Conservation (phyloP, 164 flowering plant genomes). For the Magnolia kwangsiensis region DNA sequence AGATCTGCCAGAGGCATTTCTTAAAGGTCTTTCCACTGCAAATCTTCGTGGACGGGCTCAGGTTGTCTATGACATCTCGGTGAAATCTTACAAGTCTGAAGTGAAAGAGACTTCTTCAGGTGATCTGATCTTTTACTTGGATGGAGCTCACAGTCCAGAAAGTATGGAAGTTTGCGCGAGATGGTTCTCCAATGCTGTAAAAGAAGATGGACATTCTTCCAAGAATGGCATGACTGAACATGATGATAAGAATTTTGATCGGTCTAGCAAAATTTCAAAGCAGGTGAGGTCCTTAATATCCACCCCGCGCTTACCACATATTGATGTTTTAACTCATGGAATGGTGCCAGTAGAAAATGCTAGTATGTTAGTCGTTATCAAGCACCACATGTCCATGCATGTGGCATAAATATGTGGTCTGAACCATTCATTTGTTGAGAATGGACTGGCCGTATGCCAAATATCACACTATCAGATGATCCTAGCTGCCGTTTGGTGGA, state of each 20-base stretch:
- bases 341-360: too few species aligned
- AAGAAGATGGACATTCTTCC: slow-evolving; percentile 22
- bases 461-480: too few species aligned
- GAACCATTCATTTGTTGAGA: too few species aligned
- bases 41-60: slow-evolving; percentile 67
- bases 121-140: slow-evolving; percentile 72
- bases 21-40: slow-evolving; percentile 74
- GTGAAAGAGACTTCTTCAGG: slow-evolving; percentile 31
- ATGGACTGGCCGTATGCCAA: too few species aligned
- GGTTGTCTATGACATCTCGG: slow-evolving; percentile 40
- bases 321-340: too few species aligned
- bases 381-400: too few species aligned
- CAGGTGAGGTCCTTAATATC: slow-evolving; percentile 33
- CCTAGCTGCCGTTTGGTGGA: too few species aligned
- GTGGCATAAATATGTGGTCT: too few species aligned
- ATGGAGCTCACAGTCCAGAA: slow-evolving; percentile 95
- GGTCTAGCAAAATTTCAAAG: slow-evolving; percentile 36
- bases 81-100: slow-evolving; percentile 14
- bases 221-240: slow-evolving; percentile 14
- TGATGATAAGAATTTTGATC: slow-evolving; percentile 15
- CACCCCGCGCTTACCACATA: too few species aligned
- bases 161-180: slow-evolving; percentile 87
- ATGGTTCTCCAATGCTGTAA: slow-evolving; percentile 68
- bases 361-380: too few species aligned
- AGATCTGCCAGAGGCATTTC: slow-evolving; percentile 56